Base-by-base conservation (phyloP, 2,329 filamentous ascomycete species). In the Pseudofabraea citricarpa region DNA sequence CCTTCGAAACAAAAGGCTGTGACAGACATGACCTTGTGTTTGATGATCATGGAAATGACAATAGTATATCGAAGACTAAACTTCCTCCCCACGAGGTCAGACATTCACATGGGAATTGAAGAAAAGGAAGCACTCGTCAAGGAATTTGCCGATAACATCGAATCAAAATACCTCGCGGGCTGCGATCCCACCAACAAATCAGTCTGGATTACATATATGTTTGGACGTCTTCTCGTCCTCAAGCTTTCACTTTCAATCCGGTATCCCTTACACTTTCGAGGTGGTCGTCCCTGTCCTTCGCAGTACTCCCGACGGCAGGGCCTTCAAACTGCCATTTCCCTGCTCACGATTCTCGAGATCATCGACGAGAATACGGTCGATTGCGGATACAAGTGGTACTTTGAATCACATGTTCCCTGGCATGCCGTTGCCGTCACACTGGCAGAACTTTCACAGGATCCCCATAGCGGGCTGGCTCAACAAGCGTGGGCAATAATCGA, bases 391-490 rank as follows among this genome's bases (percentile, higher is more conserved):
- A 57, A 58, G 20, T 76, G 74, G 70, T 72, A 73, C 66, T 62
- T 65, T 16, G 58, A 64, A 15, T 69, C 64, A 1, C 77, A 74
- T 56, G 69, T 75, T n/a, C 74, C 74, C 44, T 78, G 74, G 74
- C 74, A 77, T 50, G 67, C 73, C 6, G 59, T 78, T 1, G 72
- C 74, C 3, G 73, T 77, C 6, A 66, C 70, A 1, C 58, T 77
- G 8, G 73, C 73, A 1, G 72, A 75, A 47, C 63, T 78, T 16
- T 77, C 72, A 53, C 60, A 65, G 3, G 69, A 72, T 49, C 68
- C 70, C 2, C 58, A 64, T 31, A 41, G 45, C 16, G 40, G 40
- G 18, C 27, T 47, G 19, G 36, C 35, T 27, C 35, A 47, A 13
- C 15, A 37, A 36, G 73, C 75, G 2, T 79, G 75, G 75, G 51